phyloP scores from a whole-genome alignment of 345 rosid species.

The Diplotaxis tenuifolia region DNA sequence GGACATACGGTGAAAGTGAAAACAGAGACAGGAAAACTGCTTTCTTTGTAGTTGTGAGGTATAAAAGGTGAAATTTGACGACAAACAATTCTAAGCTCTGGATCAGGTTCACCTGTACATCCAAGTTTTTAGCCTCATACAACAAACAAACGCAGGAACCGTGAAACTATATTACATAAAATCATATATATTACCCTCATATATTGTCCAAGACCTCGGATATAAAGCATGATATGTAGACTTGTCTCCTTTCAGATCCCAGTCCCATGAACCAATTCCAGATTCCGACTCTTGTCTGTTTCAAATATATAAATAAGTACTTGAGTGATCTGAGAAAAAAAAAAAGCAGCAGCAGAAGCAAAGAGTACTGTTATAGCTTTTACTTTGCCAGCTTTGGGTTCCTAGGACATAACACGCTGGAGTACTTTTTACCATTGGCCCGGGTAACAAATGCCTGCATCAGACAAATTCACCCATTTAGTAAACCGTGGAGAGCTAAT shows the following conservation, averaged over 20 bases:
- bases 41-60: conserved; percentile 90
- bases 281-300: conserved; percentile 53
- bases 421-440: conserved; percentile 26
- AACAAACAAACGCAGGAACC: not conserved
- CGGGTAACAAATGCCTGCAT: conserved; percentile 39
- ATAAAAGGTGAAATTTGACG: conserved; percentile 91
- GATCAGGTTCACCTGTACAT: conserved; percentile 87
- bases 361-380: not conserved
- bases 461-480: not conserved
- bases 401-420: conserved; percentile 29
- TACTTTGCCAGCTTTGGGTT: conserved; percentile 32
- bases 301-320: conserved; percentile 1
- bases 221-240: conserved; percentile 92
- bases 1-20: conserved; percentile 73
- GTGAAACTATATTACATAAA: not conserved
- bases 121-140: not conserved
- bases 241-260: conserved; percentile 76
- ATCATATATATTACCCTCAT: conserved; percentile 59
- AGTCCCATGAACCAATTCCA: conserved; percentile 91
- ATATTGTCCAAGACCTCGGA: conserved; percentile 94
- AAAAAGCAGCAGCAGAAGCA: not conserved
- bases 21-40: conserved; percentile 84
- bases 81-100: conserved; percentile 75
- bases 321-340: not conserved
- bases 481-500: not conserved